Evolutionary conservation across 257 asterid species (phyloP).

Genomic region (Plantago ovata): DNA sequence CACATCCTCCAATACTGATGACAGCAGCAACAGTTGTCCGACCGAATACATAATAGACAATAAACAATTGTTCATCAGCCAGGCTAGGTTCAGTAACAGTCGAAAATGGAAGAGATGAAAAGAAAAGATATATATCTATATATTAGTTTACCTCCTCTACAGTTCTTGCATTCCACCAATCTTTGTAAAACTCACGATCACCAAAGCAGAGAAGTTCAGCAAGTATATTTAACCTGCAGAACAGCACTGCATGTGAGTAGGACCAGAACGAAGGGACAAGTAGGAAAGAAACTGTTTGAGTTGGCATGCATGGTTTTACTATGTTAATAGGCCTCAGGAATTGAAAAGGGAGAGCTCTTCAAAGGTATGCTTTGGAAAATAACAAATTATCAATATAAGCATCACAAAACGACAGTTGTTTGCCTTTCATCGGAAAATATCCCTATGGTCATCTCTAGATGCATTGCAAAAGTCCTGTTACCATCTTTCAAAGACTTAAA

Average conservation of each 20-base stretch:
- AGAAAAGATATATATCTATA: not conserved
- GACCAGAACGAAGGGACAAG: conserved; percentile 24
- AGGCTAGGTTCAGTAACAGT: not conserved
- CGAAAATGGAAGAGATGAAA: not conserved
- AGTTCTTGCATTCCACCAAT: conserved; percentile 99
- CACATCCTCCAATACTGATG: conserved; percentile 99
- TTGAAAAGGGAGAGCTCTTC: not conserved
- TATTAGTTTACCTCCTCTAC: conserved; percentile 72
- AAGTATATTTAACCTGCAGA: conserved; percentile 90
- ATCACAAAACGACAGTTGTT: not conserved
- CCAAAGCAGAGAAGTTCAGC: conserved; percentile 93
- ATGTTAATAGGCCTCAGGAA: conserved; percentile 11
- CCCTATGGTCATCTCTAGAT: too few species aligned
- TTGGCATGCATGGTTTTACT: conserved; percentile 14
- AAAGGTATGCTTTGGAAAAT: not conserved
- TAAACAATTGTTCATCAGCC: conserved; percentile 18
- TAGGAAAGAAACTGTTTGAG: conserved; percentile 9
- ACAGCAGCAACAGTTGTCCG: conserved; percentile 31
- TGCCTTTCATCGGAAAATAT: too few species aligned
- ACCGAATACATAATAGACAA: conserved; percentile 20
- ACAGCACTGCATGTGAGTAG: conserved; percentile 37
- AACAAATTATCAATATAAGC: not conserved
- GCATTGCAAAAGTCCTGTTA: not conserved
- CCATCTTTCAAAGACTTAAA: not conserved
- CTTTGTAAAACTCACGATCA: conserved; percentile 98